phyloP scores from a whole-genome alignment of 2,329 filamentous ascomycete species.

The Sporothrix variecibatus region DNA sequence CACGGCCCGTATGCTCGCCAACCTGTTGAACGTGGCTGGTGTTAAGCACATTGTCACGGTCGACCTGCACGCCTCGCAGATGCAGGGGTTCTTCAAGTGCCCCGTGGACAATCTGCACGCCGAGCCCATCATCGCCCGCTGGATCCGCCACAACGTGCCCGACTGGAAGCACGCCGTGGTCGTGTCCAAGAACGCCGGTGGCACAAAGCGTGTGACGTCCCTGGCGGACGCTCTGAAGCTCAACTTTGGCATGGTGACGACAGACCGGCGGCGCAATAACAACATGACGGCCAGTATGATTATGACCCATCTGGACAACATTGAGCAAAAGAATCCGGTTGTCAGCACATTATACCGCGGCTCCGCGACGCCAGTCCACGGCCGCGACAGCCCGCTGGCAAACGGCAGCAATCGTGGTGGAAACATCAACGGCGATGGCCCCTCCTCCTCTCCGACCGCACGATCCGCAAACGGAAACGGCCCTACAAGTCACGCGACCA shows the following conservation, averaged over 20 bases:
- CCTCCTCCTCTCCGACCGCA: background rate
- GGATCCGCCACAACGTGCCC: slow-evolving; percentile 86
- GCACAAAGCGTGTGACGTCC: slow-evolving; percentile 95
- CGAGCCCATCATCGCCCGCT: slow-evolving; percentile 90
- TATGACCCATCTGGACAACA: slow-evolving; percentile 65
- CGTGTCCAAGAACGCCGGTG: slow-evolving; percentile 96
- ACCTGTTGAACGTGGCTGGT: slow-evolving; percentile 87
- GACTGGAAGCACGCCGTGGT: slow-evolving; percentile 92
- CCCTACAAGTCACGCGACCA: background rate
- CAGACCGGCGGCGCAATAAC: slow-evolving; percentile 67
- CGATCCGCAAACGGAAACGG: background rate
- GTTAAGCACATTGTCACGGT: slow-evolving; percentile 98
- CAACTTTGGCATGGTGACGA: slow-evolving; percentile 96
- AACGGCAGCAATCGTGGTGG: background rate
- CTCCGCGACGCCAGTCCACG: background rate
- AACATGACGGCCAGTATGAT: slow-evolving; percentile 77
- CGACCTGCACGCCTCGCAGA: slow-evolving; percentile 95
- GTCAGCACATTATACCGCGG: slow-evolving; percentile 21
- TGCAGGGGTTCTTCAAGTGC: slow-evolving; percentile 98
- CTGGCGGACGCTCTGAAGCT: slow-evolving; percentile 93
- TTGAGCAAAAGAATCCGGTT: slow-evolving; percentile 43
- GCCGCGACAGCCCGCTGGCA: background rate
- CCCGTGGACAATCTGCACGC: slow-evolving; percentile 97
- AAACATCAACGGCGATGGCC: background rate
- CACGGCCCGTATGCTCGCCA: slow-evolving; percentile 94